Conservation (phyloP, 495 filamentous ascomycete genomes). For the Penicillium roqueforti region DNA sequence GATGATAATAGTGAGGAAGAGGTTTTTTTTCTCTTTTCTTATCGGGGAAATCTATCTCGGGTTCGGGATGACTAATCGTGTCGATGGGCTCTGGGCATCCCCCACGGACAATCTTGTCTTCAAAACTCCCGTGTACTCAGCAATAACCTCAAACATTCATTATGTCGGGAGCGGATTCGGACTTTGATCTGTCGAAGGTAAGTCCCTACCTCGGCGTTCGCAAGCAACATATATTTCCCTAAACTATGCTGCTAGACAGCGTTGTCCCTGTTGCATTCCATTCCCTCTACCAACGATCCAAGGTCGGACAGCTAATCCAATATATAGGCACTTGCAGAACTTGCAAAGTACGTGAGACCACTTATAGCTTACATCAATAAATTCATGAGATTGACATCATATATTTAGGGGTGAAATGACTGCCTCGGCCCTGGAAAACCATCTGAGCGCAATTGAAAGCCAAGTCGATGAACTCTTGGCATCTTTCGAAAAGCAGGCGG, state of each 20-base stretch:
- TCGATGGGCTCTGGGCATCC: neutral
- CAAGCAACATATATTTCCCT: neutral
- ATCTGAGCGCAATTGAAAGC: conserved; percentile 49
- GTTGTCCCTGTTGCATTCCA: neutral
- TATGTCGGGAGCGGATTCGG: neutral
- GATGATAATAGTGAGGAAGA: neutral
- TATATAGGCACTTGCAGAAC: conserved; percentile 34
- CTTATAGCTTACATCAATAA: neutral
- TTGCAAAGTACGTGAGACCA: conserved; percentile 30
- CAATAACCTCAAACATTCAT: neutral
- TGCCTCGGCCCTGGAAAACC: conserved; percentile 52
- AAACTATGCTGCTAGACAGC: neutral
- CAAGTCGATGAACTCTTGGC: conserved; percentile 57
- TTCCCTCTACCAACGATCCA: neutral
- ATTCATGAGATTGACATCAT: conserved; percentile 9
- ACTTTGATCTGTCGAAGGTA: conserved; percentile 1
- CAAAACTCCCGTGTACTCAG: neutral
- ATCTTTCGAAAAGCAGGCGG: conserved; percentile 31
- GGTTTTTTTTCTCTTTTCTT: conserved; percentile 8
- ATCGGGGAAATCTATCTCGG: neutral
- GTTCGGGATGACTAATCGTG: neutral
- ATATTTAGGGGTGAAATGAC: conserved; percentile 51
- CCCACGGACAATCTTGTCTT: neutral
- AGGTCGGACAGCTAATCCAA: neutral
- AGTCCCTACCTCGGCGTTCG: neutral